Conservation (phyloP, 2,329 filamentous ascomycete species). For the Scedosporium dehoogii region DNA sequence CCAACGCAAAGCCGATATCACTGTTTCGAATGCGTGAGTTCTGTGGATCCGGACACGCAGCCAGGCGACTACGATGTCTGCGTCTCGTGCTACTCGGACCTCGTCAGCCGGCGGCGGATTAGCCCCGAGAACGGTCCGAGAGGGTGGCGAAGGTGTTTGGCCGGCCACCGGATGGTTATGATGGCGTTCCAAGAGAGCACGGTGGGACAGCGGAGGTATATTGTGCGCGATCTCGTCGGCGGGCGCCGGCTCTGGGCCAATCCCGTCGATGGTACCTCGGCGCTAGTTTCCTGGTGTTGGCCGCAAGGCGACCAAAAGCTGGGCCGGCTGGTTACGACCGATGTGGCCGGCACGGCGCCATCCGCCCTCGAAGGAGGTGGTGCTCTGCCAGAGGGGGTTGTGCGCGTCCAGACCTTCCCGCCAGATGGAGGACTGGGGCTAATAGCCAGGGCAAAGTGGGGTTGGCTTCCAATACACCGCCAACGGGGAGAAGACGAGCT, state of each 20-base stretch:
- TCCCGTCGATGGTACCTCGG: constrained; percentile 26
- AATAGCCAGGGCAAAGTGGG: constrained; percentile 52
- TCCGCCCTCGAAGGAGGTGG: constrained; percentile 10
- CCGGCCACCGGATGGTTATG: constrained; percentile 76
- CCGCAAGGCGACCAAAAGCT: constrained; percentile 25
- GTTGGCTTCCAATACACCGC: constrained; percentile 60
- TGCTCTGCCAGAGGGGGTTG: constrained; percentile 8
- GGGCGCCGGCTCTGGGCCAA: constrained; percentile 60
- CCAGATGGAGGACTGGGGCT: constrained; percentile 66
- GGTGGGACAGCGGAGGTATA: constrained; percentile 55
- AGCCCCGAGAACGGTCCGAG: constrained; percentile 63
- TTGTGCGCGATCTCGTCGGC: constrained; percentile 67
- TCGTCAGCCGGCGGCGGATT: constrained; percentile 55
- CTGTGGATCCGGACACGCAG: constrained; percentile 31
- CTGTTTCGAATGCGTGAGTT: constrained; percentile 62
- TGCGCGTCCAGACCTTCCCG: constrained; percentile 42
- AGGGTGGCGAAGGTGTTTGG: constrained; percentile 76
- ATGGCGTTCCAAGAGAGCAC: constrained; percentile 63
- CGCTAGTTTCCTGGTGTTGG: constrained; percentile 45
- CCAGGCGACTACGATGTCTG: constrained; percentile 84
- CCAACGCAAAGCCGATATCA: constrained; percentile 65
- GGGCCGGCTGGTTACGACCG: constrained; percentile 38
- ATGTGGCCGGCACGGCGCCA: constrained; percentile 37
- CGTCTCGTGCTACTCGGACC: constrained; percentile 61
- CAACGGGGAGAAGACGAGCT: constrained; percentile 58